These are phyloP conservation scores for Pseudozyma flocculosa DNA, from an alignment of 1,284 basidiomycete genomes.

Conservation along the genomic window DNA sequence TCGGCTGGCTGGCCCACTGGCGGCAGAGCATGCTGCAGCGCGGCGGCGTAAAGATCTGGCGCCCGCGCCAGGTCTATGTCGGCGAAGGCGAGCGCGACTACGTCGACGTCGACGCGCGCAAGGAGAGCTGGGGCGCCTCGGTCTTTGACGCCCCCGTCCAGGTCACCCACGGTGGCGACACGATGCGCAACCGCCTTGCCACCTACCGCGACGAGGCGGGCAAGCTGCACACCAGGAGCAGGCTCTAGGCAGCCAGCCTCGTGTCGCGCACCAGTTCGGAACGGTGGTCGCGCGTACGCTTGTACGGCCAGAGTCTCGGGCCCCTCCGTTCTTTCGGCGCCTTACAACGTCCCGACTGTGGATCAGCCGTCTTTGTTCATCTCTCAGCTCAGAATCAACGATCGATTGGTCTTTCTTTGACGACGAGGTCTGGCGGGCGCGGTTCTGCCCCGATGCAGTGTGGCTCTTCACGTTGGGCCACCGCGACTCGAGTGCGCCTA, in stretches of 20 bases:
- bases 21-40: constrained; percentile 59
- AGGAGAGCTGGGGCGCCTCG: not conserved
- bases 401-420: too few species aligned
- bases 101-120: not conserved
- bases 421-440: too few species aligned
- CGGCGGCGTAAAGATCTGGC: constrained; percentile 8
- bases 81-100: constrained; percentile 5
- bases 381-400: too few species aligned
- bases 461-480: too few species aligned
- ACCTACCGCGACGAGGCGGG: constrained; percentile 6
- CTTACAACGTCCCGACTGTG: too few species aligned
- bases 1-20: constrained; percentile 87
- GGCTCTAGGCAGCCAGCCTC: constrained; percentile 1
- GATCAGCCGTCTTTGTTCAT: too few species aligned
- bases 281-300: too few species aligned
- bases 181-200: constrained; percentile 1
- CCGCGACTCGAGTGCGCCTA: too few species aligned
- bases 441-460: too few species aligned
- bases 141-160: not conserved
- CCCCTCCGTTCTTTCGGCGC: not conserved
- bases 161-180: constrained; percentile 3
- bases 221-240: not conserved
- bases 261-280: too few species aligned
- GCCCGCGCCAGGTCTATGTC: constrained; percentile 8
- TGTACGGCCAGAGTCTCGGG: too few species aligned